phyloP scores from a whole-genome alignment of 2,329 filamentous ascomycete genomes.

The Hypoxylon sp. region DNA sequence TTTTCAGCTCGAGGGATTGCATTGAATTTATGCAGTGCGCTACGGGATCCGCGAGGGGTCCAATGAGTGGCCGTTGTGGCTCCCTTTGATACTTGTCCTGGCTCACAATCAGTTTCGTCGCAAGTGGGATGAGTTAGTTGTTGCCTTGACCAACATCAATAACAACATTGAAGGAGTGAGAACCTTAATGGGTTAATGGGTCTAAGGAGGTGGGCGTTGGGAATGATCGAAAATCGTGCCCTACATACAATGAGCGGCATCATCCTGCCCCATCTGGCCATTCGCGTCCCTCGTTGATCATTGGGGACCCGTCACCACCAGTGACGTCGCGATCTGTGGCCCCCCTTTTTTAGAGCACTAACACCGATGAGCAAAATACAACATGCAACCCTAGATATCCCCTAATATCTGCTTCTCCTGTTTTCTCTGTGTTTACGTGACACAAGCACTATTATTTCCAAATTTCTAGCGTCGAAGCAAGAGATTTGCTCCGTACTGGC shows the following conservation, averaged over 20 bases:
- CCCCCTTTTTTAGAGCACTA: conserved; percentile 35
- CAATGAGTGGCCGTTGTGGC: conserved; percentile 25
- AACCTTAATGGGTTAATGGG: conserved; percentile 15
- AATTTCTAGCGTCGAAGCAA: conserved; percentile 22
- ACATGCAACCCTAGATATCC: not conserved
- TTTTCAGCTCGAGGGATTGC: conserved; percentile 48
- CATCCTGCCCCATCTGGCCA: conserved; percentile 13
- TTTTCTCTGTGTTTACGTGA: conserved; percentile 32
- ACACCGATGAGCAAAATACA: conserved; percentile 31
- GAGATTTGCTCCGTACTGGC: conserved; percentile 25
- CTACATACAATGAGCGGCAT: conserved; percentile 8
- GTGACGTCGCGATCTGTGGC: conserved; percentile 40
- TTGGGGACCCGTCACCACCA: conserved; percentile 36
- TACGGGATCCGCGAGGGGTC: conserved; percentile 25
- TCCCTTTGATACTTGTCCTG: conserved; percentile 33
- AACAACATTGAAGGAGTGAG: conserved; percentile 17
- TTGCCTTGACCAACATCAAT: conserved; percentile 1
- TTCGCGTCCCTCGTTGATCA: conserved; percentile 36
- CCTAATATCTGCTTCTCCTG: conserved; percentile 16
- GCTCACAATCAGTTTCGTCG: conserved; percentile 38
- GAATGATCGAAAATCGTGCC: conserved; percentile 21
- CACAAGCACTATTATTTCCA: conserved; percentile 22
- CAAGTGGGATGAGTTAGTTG: conserved; percentile 5
- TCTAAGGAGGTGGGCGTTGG: conserved; percentile 6
- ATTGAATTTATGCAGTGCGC: conserved; percentile 48